Evolutionary conservation across 1,284 basidiomycete species (phyloP).

Genomic region (Ceratobasidium sp.): DNA sequence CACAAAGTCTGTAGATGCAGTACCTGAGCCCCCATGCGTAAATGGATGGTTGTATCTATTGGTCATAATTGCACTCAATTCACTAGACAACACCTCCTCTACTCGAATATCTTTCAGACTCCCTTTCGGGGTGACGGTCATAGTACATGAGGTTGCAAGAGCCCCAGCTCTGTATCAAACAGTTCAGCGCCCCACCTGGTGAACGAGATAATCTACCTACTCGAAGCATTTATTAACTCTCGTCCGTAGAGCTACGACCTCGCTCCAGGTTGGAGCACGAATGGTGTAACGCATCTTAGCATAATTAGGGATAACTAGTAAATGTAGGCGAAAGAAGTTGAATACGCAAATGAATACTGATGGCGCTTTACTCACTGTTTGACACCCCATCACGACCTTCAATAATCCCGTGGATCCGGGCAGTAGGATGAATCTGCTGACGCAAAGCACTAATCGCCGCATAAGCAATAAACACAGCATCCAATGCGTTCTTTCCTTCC

Average conservation of each 20-base stretch:
- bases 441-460: conserved; percentile 73
- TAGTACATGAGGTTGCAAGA: conserved; percentile 69
- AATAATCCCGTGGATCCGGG: conserved; percentile 70
- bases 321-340: conserved; percentile 24
- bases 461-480: conserved; percentile 84
- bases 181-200: neutral
- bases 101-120: conserved; percentile 66
- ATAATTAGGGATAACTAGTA: conserved; percentile 77
- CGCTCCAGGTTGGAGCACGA: conserved; percentile 65
- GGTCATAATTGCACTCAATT: conserved; percentile 53
- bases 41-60: conserved; percentile 60
- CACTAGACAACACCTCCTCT: conserved; percentile 55
- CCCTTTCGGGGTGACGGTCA: conserved; percentile 55
- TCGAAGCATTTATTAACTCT: conserved; percentile 68
- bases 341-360: conserved; percentile 43
- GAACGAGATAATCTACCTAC: conserved; percentile 51
- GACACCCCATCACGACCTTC: conserved; percentile 65
- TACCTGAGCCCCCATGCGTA: conserved; percentile 56
- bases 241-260: conserved; percentile 58
- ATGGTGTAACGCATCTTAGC: conserved; percentile 70
- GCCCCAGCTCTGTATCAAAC: conserved; percentile 63
- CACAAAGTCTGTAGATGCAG: conserved; percentile 75
- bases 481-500: conserved; percentile 84
- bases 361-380: conserved; percentile 57
- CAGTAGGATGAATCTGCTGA: conserved; percentile 62